Percentiles rank a stretch among this genome's conserved stretches.
Evolutionary conservation across 2,329 filamentous ascomycete species (phyloP).

Genomic region (Colletotrichum salicis): DNA sequence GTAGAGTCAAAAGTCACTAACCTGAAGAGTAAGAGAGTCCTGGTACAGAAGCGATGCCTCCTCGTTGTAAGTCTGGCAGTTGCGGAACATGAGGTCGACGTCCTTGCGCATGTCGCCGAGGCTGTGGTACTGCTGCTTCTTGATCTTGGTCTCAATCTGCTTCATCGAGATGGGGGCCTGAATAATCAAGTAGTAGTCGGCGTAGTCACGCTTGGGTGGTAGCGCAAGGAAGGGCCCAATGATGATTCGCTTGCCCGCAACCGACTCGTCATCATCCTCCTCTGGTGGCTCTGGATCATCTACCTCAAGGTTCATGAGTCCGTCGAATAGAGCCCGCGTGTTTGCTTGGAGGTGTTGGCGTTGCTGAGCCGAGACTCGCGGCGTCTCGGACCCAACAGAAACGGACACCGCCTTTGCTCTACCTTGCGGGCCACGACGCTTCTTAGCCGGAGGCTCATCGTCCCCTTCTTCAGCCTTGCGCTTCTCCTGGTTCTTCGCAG

Average conservation of each 20-base stretch:
- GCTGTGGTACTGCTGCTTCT: conserved; percentile 90
- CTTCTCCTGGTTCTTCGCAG: conserved; percentile 77
- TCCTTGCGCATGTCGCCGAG: conserved; percentile 85
- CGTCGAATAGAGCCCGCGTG: conserved; percentile 80
- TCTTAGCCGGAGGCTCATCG: conserved; percentile 81
- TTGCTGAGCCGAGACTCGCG: conserved; percentile 72
- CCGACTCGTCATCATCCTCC: conserved; percentile 67
- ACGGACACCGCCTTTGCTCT: conserved; percentile 64
- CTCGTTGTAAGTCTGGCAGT: conserved; percentile 96
- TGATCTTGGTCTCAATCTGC: conserved; percentile 92
- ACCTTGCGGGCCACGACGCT: conserved; percentile 77
- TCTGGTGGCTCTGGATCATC: conserved; percentile 71
- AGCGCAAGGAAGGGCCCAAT: conserved; percentile 95
- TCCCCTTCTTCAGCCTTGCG: conserved; percentile 87
- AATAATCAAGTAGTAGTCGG: conserved; percentile 96
- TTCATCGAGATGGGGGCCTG: conserved; percentile 95
- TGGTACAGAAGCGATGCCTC: conserved; percentile 91
- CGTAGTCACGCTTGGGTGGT: conserved; percentile 87
- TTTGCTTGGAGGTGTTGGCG: conserved; percentile 83
- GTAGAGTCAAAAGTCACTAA: conserved; percentile 50
- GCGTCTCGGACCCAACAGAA: conserved; percentile 44
- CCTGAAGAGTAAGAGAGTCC: conserved; percentile 93
- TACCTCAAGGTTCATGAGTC: conserved; percentile 85
- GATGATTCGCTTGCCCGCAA: conserved; percentile 77
- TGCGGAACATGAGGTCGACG: conserved; percentile 84